Conservation (phyloP, 2,329 filamentous ascomycete species). For the Fusarium continuum region DNA sequence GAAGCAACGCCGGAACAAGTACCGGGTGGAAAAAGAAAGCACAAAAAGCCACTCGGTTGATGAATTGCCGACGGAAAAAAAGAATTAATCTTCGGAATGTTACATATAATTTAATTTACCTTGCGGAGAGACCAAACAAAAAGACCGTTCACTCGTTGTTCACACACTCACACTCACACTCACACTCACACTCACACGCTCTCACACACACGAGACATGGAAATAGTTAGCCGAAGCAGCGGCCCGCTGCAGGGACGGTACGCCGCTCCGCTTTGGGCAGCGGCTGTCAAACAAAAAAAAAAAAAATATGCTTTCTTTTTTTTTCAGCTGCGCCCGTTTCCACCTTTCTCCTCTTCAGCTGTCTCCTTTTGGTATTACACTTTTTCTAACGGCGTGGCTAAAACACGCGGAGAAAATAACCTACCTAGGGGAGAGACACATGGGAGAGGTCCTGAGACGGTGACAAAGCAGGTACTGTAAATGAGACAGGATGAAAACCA, state of each 20-base stretch:
- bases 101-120: background rate
- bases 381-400: background rate
- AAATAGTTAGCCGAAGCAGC: slow-evolving; percentile 32
- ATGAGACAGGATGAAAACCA: background rate
- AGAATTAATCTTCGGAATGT: background rate
- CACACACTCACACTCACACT: too few relatives aligned
- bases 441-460: background rate
- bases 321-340: background rate
- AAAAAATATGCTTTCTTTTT: slow-evolving; percentile 2
- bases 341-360: background rate
- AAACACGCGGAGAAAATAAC: background rate
- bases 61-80: background rate
- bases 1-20: background rate
- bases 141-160: background rate
- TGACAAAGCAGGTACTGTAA: background rate
- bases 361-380: background rate
- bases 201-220: slow-evolving; percentile 9
- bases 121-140: background rate
- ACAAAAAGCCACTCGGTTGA: too few relatives aligned
- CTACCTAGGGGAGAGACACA: too few relatives aligned
- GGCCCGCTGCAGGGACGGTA: slow-evolving; percentile 41
- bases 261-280: slow-evolving; percentile 1
- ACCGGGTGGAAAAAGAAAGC: background rate
- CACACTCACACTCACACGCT: too few relatives aligned
- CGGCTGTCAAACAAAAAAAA: background rate